Evolutionary conservation across 1,284 basidiomycete genomes (phyloP).

Genomic region (Macrocystidia cucumis): DNA sequence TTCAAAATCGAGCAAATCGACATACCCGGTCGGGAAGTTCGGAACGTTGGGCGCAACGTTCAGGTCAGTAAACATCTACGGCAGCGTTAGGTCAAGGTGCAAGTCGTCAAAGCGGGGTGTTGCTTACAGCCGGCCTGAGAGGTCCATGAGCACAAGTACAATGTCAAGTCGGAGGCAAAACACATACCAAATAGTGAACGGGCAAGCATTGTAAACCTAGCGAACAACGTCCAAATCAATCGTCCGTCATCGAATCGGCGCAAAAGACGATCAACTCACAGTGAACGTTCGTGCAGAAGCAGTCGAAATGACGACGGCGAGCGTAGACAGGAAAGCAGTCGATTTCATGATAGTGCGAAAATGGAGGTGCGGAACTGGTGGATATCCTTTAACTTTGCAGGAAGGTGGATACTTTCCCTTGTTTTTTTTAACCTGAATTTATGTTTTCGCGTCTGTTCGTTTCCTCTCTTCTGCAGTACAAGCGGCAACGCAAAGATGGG

Average conservation of each 20-base stretch:
- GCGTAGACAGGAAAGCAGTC: too few relatives aligned
- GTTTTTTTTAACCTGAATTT: too few relatives aligned
- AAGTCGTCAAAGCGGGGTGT: background rate
- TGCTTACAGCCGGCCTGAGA: constrained; percentile 26
- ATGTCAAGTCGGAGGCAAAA: background rate
- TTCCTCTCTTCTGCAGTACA: too few relatives aligned
- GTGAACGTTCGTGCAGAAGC: constrained; percentile 33
- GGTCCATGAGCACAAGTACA: background rate
- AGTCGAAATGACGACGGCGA: constrained; percentile 19
- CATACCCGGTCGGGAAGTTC: constrained; percentile 26
- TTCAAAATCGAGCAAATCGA: background rate
- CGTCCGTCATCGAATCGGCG: too few relatives aligned
- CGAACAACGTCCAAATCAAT: constrained; percentile 1
- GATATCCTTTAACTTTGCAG: too few relatives aligned
- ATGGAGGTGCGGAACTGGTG: constrained; percentile 2
- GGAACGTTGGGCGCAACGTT: constrained; percentile 28
- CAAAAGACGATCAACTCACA: constrained; percentile 13
- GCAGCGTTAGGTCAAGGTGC: background rate
- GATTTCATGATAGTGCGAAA: constrained; percentile 19
- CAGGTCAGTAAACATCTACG: constrained; percentile 33
- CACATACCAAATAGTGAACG: constrained; percentile 36
- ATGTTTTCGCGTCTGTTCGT: too few relatives aligned
- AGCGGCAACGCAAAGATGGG: too few relatives aligned
- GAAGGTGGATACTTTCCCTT: too few relatives aligned
- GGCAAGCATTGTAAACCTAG: constrained; percentile 35